A percentile compares a stretch with the other conserved stretches of the same genome.
These are phyloP conservation scores for Pavlovales sp. DNA, from an alignment of 208 protist genomes.

Conservation along the genomic window DNA sequence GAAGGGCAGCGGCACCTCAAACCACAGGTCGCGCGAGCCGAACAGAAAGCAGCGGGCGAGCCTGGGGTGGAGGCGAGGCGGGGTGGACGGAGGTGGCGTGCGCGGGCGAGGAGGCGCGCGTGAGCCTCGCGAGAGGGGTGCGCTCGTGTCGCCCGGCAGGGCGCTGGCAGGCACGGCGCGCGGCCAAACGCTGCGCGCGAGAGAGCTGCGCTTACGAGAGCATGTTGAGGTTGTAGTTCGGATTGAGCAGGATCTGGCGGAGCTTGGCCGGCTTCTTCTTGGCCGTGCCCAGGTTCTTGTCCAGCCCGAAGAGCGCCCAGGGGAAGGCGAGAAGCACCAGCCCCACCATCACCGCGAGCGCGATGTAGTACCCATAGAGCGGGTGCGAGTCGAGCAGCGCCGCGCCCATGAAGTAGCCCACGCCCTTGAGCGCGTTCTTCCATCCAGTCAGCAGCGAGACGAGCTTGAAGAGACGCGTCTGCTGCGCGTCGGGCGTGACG, in stretches of 20 bases:
- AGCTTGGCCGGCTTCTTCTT: slow-evolving; percentile 1
- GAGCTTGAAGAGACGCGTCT: slow-evolving; percentile 40
- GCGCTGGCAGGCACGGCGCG: too few relatives aligned
- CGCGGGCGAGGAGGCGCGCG: too few relatives aligned
- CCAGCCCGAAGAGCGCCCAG: slow-evolving; percentile 3
- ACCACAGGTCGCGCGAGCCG: slow-evolving; percentile 53
- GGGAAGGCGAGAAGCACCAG: slow-evolving; percentile 3
- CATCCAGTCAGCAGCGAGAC: slow-evolving; percentile 50
- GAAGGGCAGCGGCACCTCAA: slow-evolving; percentile 52
- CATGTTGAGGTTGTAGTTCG: slow-evolving; percentile 33
- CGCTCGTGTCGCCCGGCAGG: too few relatives aligned
- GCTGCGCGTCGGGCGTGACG: slow-evolving; percentile 35
- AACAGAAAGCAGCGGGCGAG: slow-evolving; percentile 46
- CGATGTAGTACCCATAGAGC: neutral
- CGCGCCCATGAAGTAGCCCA: slow-evolving; percentile 50
- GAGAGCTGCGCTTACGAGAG: too few relatives aligned
- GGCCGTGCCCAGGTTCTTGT: slow-evolving; percentile 2
- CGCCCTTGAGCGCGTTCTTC: slow-evolving; percentile 56
- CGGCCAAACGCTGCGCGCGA: too few relatives aligned
- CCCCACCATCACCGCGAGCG: neutral
- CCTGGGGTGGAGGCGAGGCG: too few relatives aligned
- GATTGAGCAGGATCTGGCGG: neutral
- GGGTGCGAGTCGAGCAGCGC: slow-evolving; percentile 13
- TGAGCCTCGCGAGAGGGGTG: too few relatives aligned
- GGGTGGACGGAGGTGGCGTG: too few relatives aligned